Percentiles rank a stretch among this genome's conserved stretches.
These are phyloP conservation scores for Cucumis melo DNA, from an alignment of 306 rosid genomes.

Conservation along the genomic window DNA sequence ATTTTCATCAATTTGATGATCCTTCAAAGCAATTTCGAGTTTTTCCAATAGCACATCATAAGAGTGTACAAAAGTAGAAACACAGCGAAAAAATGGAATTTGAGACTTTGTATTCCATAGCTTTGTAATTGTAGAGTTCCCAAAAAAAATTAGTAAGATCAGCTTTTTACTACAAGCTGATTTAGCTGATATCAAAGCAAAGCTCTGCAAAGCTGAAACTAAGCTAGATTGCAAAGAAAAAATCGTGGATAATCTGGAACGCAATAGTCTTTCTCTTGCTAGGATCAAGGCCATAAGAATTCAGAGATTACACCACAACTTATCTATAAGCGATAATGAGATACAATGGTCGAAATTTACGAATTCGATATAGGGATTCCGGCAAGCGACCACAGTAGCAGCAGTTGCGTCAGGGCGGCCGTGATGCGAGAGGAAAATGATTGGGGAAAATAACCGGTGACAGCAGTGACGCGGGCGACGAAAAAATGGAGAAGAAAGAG, in stretches of 20 bases:
- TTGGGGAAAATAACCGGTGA: too few species aligned
- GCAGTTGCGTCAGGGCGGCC: too few species aligned
- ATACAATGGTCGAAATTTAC: neutral
- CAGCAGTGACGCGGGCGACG: too few species aligned
- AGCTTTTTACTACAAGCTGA: slow-evolving; percentile 1
- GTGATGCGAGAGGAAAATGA: too few species aligned
- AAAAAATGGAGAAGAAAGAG: too few species aligned
- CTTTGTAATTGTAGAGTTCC: neutral
- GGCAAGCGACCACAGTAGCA: too few species aligned
- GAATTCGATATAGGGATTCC: too few species aligned
- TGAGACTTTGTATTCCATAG: slow-evolving; percentile 5
- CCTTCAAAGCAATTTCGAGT: slow-evolving; percentile 42
- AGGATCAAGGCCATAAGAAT: slow-evolving; percentile 2
- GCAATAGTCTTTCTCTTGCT: slow-evolving; percentile 1
- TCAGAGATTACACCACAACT: neutral
- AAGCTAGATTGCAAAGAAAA: slow-evolving; percentile 6
- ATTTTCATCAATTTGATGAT: slow-evolving; percentile 36
- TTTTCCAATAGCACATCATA: slow-evolving; percentile 29
- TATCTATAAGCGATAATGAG: neutral
- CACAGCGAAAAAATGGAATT: neutral
- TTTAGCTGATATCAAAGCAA: neutral
- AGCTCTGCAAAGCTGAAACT: slow-evolving; percentile 16
- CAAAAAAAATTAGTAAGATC: neutral
- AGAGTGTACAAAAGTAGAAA: slow-evolving; percentile 25
- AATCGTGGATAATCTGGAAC: neutral